Base-by-base conservation (phyloP, 495 filamentous ascomycete species). In the Durotheca rogersii region DNA sequence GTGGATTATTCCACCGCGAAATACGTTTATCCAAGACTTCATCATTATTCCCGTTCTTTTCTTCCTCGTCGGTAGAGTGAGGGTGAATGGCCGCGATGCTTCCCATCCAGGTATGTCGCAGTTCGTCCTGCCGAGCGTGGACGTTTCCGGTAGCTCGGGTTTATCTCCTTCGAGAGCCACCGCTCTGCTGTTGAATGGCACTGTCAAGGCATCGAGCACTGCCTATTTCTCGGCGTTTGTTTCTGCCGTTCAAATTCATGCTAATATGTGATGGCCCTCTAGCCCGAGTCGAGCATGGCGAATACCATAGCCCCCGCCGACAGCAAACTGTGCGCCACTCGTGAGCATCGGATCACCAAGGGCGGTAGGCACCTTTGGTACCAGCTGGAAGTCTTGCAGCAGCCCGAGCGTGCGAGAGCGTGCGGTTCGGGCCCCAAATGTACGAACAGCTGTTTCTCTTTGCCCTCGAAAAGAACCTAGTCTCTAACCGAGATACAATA, bases 371-470 rank as follows among this genome's bases (percentile, higher is more conserved):
- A 80, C 43, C 75, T 97, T 50, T 89, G 83, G 46, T 98, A 98
- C 64, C 76, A 79, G 56, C 66, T 96, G 70, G 84, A 77, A 53
- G 89, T 98, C 37, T 86, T 96, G 62, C 93, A 98, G 69, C 90
- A 97, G 62, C 93, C 93, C 1, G 85, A 94, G 71, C 86, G 91
- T 51, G 93, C 93, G n/a, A 79, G 93, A 77, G 93, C 93, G 18
- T 98, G 93, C 67, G 93, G 93, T 60, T 87, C 89, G 27, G 93
- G 93, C 33, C 90, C 91, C 15, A 96, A 96, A 71, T 94, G 89
- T 94, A 76, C 65, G 90, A 70, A 17, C 32, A 29, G 31, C 23
- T 29, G 11, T 33, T 18, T 7, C 23, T 29, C 32, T 23, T 11
- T 27, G 12, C 36, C 15, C 55, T 6, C 36, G 19, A 51, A 38